A percentile compares a stretch with the other conserved stretches of the same genome.
Conservation (phyloP, 202 grass and related monocot genomes). For the Schoenoplectus tabernaemontani region DNA sequence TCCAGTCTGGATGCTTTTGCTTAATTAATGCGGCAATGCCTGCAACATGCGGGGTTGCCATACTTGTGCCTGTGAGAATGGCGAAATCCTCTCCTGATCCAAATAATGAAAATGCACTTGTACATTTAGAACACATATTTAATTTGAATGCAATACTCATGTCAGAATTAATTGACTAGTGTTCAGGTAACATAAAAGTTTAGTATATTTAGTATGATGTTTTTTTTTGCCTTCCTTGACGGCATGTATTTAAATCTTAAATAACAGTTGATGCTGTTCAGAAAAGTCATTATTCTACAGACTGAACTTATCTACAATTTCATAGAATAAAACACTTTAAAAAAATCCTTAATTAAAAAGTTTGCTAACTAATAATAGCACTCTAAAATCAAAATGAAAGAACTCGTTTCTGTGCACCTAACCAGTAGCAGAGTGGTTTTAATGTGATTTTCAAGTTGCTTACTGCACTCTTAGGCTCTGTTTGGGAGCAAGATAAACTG, state of each 20-base stretch:
- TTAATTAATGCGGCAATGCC: constrained; percentile 70
- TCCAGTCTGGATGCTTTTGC: constrained; percentile 63
- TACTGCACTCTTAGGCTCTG: background rate
- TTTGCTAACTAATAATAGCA: background rate
- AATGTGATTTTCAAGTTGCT: background rate
- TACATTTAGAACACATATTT: background rate
- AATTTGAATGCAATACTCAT: background rate
- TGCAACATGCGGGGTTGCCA: constrained; percentile 74
- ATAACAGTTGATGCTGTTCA: background rate
- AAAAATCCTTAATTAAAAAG: background rate
- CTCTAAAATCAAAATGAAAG: background rate
- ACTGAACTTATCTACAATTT: background rate
- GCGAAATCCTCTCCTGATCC: constrained; percentile 39
- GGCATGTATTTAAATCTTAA: background rate
- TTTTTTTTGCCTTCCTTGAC: background rate
- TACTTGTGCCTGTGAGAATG: constrained; percentile 73
- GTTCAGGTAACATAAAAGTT: background rate
- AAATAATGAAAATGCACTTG: background rate
- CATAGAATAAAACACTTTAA: background rate
- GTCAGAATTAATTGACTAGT: background rate
- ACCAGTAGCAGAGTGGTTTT: background rate
- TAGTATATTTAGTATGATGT: background rate
- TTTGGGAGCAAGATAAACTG: no score
- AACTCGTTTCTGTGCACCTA: background rate
- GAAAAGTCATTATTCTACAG: background rate